These are phyloP conservation scores for Gigaspora rosea DNA, from an alignment of 192 early-diverging fungal species.

Conservation along the genomic window DNA sequence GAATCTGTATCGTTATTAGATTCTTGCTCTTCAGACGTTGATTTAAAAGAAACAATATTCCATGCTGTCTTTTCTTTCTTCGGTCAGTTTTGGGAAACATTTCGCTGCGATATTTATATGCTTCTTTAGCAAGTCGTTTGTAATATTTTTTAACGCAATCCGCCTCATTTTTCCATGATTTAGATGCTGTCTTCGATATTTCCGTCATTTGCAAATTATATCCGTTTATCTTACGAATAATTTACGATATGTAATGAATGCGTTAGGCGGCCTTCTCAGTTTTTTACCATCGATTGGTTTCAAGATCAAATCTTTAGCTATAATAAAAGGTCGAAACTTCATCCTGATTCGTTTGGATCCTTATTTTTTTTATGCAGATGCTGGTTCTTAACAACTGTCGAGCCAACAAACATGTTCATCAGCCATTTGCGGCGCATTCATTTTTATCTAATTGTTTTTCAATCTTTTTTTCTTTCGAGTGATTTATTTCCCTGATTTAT, in stretches of 20 bases:
- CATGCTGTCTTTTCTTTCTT: background rate
- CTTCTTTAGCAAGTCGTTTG: conserved; percentile 16
- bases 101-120: background rate
- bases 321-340: background rate
- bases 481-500: too few species aligned
- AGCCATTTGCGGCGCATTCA: too few species aligned
- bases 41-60: background rate
- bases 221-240: background rate
- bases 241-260: conserved; percentile 14
- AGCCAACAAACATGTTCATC: too few species aligned
- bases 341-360: background rate
- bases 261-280: background rate
- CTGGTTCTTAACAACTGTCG: too few species aligned
- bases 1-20: too few species aligned
- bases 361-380: too few species aligned
- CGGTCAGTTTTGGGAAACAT: conserved; percentile 4
- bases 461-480: too few species aligned
- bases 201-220: conserved; percentile 16
- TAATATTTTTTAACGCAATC: background rate
- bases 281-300: background rate
- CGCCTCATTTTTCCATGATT: background rate
- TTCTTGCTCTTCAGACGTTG: background rate
- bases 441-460: too few species aligned
- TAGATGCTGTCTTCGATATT: background rate
- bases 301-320: background rate